Evolutionary conservation across 225 moss, liverwort and hornwort species (phyloP).

Genomic region (Physcomitrellopsis africana): DNA sequence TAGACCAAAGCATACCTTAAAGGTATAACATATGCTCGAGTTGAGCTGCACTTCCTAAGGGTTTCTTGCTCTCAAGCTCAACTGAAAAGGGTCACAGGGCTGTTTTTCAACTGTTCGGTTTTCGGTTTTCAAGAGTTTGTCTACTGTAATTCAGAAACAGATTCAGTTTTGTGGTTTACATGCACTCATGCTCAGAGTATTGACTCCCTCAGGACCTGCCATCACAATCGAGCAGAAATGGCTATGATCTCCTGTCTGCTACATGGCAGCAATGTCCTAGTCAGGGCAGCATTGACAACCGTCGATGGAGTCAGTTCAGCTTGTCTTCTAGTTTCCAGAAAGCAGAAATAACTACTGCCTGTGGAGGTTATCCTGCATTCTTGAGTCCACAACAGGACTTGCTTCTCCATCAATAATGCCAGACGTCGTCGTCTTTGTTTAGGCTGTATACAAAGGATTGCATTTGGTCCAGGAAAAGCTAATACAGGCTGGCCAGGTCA

Average conservation of each 20-base stretch:
- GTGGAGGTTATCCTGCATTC: conserved; percentile 62
- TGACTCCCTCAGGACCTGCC: conserved; percentile 44
- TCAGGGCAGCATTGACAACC: conserved; percentile 44
- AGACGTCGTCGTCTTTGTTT: conserved; percentile 18
- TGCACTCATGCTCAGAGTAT: conserved; percentile 27
- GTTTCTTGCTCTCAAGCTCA: background rate
- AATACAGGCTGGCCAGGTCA: conserved; percentile 30
- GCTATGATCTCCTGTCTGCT: conserved; percentile 54
- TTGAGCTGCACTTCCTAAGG: conserved; percentile 11
- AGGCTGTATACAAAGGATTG: conserved; percentile 27
- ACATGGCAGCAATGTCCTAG: conserved; percentile 62
- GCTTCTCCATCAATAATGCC: conserved; percentile 60
- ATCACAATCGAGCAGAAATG: conserved; percentile 38
- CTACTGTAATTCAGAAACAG: background rate
- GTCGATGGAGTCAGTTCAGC: conserved; percentile 50
- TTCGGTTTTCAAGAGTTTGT: background rate
- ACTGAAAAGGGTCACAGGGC: background rate
- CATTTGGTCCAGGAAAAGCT: conserved; percentile 23
- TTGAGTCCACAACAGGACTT: conserved; percentile 61
- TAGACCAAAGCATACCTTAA: conserved; percentile 18
- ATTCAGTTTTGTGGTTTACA: conserved; percentile 17
- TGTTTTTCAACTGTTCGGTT: conserved; percentile 16
- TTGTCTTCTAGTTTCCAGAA: conserved; percentile 32
- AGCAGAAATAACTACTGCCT: conserved; percentile 47
- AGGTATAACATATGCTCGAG: conserved; percentile 6